These are phyloP conservation scores for Intubia oerlemansii DNA, from an alignment of 2,329 filamentous ascomycete genomes.

Conservation along the genomic window DNA sequence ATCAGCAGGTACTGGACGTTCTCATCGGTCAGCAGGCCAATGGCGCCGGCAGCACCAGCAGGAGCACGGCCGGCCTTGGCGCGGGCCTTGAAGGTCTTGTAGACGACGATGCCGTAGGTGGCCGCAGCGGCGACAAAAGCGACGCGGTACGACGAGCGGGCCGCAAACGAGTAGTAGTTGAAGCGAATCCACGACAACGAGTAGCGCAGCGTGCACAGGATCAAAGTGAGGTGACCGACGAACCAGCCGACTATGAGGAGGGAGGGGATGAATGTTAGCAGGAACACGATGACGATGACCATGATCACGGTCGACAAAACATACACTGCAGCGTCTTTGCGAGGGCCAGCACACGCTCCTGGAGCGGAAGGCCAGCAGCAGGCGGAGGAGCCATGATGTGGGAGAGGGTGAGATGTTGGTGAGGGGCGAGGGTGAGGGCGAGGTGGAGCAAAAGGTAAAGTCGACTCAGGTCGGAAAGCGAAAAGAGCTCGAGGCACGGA, in stretches of 20 bases:
- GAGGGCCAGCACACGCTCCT: constrained; percentile 54
- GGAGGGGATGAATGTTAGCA: no score
- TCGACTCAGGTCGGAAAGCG: no score
- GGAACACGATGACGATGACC: no score
- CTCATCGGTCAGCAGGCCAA: constrained; percentile 64
- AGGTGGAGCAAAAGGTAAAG: not conserved
- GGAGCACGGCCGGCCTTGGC: constrained; percentile 38
- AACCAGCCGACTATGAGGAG: constrained; percentile 56
- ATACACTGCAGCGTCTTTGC: constrained; percentile 85
- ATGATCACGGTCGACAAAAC: constrained; percentile 7
- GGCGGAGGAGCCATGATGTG: constrained; percentile 51
- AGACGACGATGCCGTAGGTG: constrained; percentile 96
- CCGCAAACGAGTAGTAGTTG: constrained; percentile 62
- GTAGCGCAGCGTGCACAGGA: constrained; percentile 69
- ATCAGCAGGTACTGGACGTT: constrained; percentile 96
- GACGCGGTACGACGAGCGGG: constrained; percentile 68
- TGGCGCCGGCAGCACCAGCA: constrained; percentile 27
- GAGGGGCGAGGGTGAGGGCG: no score
- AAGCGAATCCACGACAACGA: constrained; percentile 68
- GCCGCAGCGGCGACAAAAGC: constrained; percentile 76
- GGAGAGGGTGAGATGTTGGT: no score
- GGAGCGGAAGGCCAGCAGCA: constrained; percentile 43
- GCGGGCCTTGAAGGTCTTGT: constrained; percentile 62
- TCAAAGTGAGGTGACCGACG: constrained; percentile 63
- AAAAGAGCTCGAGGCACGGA: not conserved